phyloP scores from a whole-genome alignment of 2,329 filamentous ascomycete species.

The Aspergillus puulaauensis region DNA sequence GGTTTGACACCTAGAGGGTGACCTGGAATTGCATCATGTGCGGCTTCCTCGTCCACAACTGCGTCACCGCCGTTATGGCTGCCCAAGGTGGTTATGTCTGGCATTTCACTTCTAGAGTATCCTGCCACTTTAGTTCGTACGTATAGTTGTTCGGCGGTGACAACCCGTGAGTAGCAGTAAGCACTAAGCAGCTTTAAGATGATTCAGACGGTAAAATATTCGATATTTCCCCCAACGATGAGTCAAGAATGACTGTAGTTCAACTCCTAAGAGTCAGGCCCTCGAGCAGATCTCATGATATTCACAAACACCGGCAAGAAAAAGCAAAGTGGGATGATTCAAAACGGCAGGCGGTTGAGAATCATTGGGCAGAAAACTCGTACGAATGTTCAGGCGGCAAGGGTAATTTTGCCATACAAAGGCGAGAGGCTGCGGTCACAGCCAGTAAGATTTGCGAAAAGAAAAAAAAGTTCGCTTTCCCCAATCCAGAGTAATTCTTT shows the following conservation, averaged over 20 bases:
- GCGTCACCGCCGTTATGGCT: constrained; percentile 19
- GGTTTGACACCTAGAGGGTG: constrained; percentile 87
- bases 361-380: constrained; percentile 22
- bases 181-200: not conserved
- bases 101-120: constrained; percentile 24
- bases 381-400: constrained; percentile 16
- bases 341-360: constrained; percentile 20
- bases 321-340: constrained; percentile 8
- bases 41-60: constrained; percentile 42
- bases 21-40: constrained; percentile 60
- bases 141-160: not conserved
- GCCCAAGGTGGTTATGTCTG: constrained; percentile 32
- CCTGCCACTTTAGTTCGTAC: not conserved
- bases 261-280: not conserved
- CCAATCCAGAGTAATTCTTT: constrained; percentile 18
- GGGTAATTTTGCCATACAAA: constrained; percentile 24
- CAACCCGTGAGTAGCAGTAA: not conserved
- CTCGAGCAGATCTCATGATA: not conserved
- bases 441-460: constrained; percentile 14
- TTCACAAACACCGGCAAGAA: not conserved
- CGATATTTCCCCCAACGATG: not conserved
- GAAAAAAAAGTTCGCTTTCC: constrained; percentile 19
- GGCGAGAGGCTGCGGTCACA: constrained; percentile 8
- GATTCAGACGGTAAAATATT: not conserved
- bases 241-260: not conserved